Conservation (phyloP, 1,284 basidiomycete species). For the Neonothopanus nambi region DNA sequence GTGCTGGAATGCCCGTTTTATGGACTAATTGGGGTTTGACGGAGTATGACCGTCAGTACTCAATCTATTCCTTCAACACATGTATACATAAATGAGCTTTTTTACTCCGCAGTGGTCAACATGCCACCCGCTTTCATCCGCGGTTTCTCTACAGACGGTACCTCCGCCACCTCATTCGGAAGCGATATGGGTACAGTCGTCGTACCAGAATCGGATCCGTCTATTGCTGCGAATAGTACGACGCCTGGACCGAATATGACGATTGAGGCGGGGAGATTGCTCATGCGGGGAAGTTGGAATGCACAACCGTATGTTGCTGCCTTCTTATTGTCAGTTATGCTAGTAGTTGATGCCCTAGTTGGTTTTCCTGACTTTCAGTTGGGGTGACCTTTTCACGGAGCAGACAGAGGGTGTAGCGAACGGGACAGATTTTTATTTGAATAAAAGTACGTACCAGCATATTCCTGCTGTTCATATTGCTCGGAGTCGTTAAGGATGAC, state of each 20-base stretch:
- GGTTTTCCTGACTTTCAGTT: too few relatives aligned
- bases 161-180: constrained; percentile 28
- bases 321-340: too few relatives aligned
- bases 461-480: neutral
- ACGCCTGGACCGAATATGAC: constrained; percentile 22
- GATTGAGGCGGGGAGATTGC: constrained; percentile 26
- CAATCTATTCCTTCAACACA: neutral
- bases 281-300: constrained; percentile 31
- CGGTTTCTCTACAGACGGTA: constrained; percentile 28
- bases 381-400: constrained; percentile 26
- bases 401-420: constrained; percentile 28
- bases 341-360: too few relatives aligned
- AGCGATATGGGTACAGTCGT: constrained; percentile 30
- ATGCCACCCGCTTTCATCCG: constrained; percentile 31
- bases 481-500: too few relatives aligned
- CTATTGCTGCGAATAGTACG: constrained; percentile 6
- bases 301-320: constrained; percentile 25
- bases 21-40: constrained; percentile 34
- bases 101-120: constrained; percentile 21
- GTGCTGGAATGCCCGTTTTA: constrained; percentile 28
- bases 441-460: constrained; percentile 25
- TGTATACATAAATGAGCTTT: neutral
- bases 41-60: constrained; percentile 27
- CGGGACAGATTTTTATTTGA: constrained; percentile 33
- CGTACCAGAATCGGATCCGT: constrained; percentile 9